Base-by-base conservation (phyloP, 176 grass and related monocot species). In the Thalia dealbata region DNA sequence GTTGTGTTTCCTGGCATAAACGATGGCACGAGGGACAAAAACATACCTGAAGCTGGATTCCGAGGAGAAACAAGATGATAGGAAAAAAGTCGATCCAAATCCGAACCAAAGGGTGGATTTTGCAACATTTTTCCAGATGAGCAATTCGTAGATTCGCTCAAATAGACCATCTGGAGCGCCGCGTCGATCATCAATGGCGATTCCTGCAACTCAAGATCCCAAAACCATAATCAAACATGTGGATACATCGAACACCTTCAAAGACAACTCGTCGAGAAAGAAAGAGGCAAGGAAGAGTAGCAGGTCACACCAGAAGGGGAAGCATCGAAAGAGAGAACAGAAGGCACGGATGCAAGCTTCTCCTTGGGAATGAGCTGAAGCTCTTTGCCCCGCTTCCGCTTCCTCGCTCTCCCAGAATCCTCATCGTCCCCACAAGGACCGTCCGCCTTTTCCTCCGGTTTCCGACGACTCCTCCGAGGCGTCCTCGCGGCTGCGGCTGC, bases 41-140 rank as follows among this genome's bases (percentile, higher is more conserved):
- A 14, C 67, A 60, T 84, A 81, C 92, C 89, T 97, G 85, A 91
- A 91, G 46, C 76, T 78, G 55, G 90, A 76, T 63, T 88, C 83
- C 70, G 64, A 85, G 22, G 90, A 88, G 58, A 88, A 92, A 64
- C 83, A 92, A 78, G 78, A 82, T 14, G 95, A 93, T 30, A 93
- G 67, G 73, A 91, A 91, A 77, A 93, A 99, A 62, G 90, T 85
- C 10, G 87, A 93, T 52, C 87, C 95, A 14, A 77, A 27, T 19
- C 90, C 95, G 69, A 99, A 99, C 90, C 90, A 99, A 3, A 93
- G 85, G 3, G 87, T 58, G 0, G 95, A 91, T 83, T 85, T 93
- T 16, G 95, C 95, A 10, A 81, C 81, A 42, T 99, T 81, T 61
- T 84, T 93, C 95, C 95, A 99, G 90, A 93, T 81, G 27, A 91